Evolutionary conservation across 1,284 basidiomycete species (phyloP), one percentile per base, ranked within the genome.

Genomic region (Chalciporus piperatoides): DNA sequence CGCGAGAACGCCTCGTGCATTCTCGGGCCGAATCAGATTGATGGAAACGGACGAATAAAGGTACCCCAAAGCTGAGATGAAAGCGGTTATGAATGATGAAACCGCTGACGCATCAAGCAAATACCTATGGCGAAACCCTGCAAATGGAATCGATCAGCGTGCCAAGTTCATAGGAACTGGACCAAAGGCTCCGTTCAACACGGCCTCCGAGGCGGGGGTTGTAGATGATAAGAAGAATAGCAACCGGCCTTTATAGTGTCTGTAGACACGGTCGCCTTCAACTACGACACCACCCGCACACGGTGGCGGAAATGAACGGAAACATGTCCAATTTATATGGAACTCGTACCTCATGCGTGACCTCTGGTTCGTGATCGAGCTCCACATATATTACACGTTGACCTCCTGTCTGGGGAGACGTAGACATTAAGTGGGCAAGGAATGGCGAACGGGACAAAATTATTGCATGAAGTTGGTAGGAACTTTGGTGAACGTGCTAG

Each of bases 371-470:
- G 56, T 85, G 81, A 55, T 86, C 82, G 56, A 92, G 72, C 53
- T 82, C 77, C 48, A 92, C 80, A 64, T 84, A 86, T 56, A 93
- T 80, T 53, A 77, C 73, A 54, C 81, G 77, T 61, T 84, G 80
- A 17, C 78, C 80, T 55, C 74, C 75, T 63, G 80, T 51, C 68
- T 75, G 78, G 53, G 82, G 77, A 52, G 86, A 78, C 57, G 87
- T 82, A 56, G 84, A 83, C 82, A 94, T 88, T 58, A 92, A 73
- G 65, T 91, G 90, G 37, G 84, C 86, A 59, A 93, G 79, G 69
- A 82, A 90, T 39, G 92, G 90, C 32, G 89, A 92, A 48, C 87
- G 84, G 49, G 90, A 89, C 52, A 94, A 76, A 59, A 92, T 85
- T 67, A 94, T 85, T 58, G 84, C 80, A 68, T 90, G 87, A 45